Percentiles rank a stretch among this genome's conserved stretches.
phyloP scores from a whole-genome alignment of 163 green algal species.

The Prototheca wickerhamii region DNA sequence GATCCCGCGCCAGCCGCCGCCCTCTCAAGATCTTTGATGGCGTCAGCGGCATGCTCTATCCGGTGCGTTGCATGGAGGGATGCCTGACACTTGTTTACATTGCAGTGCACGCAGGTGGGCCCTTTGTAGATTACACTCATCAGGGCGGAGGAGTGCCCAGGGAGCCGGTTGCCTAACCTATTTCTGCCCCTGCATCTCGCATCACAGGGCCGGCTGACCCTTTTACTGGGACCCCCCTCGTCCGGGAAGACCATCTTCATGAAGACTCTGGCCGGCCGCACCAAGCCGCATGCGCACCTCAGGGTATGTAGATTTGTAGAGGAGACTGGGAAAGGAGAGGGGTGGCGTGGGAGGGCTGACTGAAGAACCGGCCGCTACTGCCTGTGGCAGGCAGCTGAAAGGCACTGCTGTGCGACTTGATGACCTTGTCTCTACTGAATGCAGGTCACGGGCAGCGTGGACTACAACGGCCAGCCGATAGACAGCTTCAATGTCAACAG shows the following conservation, averaged over 20 bases:
- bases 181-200: too few species aligned
- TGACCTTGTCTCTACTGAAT: neutral
- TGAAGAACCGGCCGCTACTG: neutral
- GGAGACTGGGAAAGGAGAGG: too few species aligned
- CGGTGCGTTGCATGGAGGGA: constrained; percentile 1
- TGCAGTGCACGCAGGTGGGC: neutral
- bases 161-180: too few species aligned
- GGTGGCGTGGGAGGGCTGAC: too few species aligned
- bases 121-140: too few species aligned
- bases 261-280: constrained; percentile 40
- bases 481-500: constrained; percentile 56
- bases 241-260: constrained; percentile 66
- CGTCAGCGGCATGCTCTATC: constrained; percentile 31
- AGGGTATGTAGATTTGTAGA: constrained; percentile 1
- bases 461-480: constrained; percentile 63
- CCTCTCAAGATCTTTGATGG: constrained; percentile 29
- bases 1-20: constrained; percentile 11
- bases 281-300: constrained; percentile 15
- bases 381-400: neutral
- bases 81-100: neutral
- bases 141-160: too few species aligned
- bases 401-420: neutral
- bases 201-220: constrained; percentile 28
- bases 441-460: constrained; percentile 5
- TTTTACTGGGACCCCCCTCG: constrained; percentile 68